A percentile compares a stretch with the other conserved stretches of the same genome.
These are phyloP conservation scores for Chlamydomonas eustigma DNA, from an alignment of 139 green algal genomes.

Conservation along the genomic window DNA sequence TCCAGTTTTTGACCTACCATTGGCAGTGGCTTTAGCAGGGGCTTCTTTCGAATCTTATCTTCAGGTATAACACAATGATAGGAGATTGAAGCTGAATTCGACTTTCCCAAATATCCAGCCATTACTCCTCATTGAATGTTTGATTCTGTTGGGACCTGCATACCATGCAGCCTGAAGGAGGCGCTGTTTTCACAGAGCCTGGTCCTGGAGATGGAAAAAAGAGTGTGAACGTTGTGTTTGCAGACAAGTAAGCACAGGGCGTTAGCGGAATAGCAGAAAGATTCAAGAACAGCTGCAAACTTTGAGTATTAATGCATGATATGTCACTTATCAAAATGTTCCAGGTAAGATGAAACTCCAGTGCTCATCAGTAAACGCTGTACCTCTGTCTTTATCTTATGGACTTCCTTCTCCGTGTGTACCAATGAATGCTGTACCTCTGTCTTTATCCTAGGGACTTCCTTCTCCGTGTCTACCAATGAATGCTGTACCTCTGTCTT, in stretches of 20 bases:
- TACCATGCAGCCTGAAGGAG: constrained; percentile 5
- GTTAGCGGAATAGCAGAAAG: no score
- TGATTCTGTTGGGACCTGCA: constrained; percentile 16
- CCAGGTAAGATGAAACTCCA: no score
- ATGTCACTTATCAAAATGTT: no score
- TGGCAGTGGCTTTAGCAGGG: constrained; percentile 52
- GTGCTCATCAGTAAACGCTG: no score
- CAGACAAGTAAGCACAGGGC: background rate
- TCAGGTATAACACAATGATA: constrained; percentile 25
- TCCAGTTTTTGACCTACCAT: constrained; percentile 56
- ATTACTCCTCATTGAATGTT: background rate
- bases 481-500: no score
- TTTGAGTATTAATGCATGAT: no score
- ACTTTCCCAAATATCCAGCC: background rate
- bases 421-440: no score
- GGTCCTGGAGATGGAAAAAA: background rate
- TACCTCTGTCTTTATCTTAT: no score
- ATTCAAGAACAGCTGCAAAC: no score
- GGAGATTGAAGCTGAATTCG: constrained; percentile 10
- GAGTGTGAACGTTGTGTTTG: background rate
- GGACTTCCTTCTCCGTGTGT: no score
- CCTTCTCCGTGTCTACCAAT: no score
- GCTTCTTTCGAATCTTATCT: constrained; percentile 57
- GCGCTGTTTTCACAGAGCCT: background rate
- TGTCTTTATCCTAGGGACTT: no score